Base-by-base conservation (phyloP, 148 eudicot species). In the Chenopodium album region DNA sequence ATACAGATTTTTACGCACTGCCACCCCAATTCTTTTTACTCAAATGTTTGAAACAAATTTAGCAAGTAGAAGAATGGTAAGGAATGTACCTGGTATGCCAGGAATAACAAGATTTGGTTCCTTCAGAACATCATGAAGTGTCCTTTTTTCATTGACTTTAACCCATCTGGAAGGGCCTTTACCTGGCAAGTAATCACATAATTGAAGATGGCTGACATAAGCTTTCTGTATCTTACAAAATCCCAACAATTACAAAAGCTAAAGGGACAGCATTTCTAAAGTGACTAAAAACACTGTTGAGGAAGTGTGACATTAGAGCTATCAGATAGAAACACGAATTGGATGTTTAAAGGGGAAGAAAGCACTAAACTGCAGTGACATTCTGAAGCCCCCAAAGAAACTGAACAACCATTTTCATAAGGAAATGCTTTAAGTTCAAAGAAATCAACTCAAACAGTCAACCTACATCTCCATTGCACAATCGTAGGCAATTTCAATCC, bases 1-100 rank as follows among this genome's bases (percentile, higher is more conserved):
- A 64, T 9, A 12, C 68, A 64, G 7, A 64, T n/a, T 22, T 2
- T 64, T 22, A 22, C 23, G 2, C 68, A 64, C 26, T 29, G 7
- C 3, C 26, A 64, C 29, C 29, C 29, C 12, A 37, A 5, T 37
- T 6, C 32, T 2, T 7, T 17, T 14, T 4, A 26, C 1, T 9
- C 14, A 3, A 3, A 56, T 4, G 19, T 17, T 17, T 2, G 7
- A 71, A 37, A 12, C 10, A 37, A 37, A 19, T 41, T 26, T 5
- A 78, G 37, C 22, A 50, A 31, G 19, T 59, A 59, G 29, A 17
- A 72, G 14, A 23, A 13, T 6, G 26, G 76, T 34, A 46, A 6
- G 47, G 29, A 10, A 41, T 85, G 75, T 84, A 95, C 99, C 99
- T 84, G 99, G 99, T 83, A 96, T 88, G 80, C 94, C 98, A 68